Evolutionary conservation across 257 asterid genomes (phyloP).

Genomic region (Galeopsis tetrahit): DNA sequence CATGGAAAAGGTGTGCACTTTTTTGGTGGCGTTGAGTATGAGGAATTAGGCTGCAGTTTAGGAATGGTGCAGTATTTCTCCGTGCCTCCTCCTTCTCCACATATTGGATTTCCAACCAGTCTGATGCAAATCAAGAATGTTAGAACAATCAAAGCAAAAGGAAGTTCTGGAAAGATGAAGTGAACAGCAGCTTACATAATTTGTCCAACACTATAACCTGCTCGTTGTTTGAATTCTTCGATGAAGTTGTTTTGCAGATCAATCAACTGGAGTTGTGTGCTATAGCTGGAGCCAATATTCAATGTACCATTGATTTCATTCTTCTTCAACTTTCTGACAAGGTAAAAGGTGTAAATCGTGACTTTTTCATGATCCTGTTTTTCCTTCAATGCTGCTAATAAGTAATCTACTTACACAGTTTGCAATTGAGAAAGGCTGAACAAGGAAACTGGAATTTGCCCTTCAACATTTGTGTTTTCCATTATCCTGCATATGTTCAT

Average conservation of each 20-base stretch:
- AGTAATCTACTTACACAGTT: constrained; percentile 59
- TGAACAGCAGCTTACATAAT: constrained; percentile 50
- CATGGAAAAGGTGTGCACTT: constrained; percentile 60
- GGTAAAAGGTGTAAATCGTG: neutral
- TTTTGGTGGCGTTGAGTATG: constrained; percentile 54
- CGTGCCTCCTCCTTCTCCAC: constrained; percentile 43
- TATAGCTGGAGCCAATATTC: constrained; percentile 43
- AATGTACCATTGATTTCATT: constrained; percentile 62
- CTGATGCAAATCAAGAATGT: constrained; percentile 39
- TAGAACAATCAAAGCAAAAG: neutral
- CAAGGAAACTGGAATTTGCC: constrained; percentile 57
- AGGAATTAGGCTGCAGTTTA: constrained; percentile 33
- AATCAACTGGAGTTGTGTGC: constrained; percentile 51
- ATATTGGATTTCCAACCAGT: constrained; percentile 63
- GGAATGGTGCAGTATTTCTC: constrained; percentile 51
- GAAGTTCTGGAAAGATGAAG: neutral
- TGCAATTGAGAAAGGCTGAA: constrained; percentile 72
- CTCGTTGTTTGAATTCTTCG: constrained; percentile 48
- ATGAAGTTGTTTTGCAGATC: constrained; percentile 60
- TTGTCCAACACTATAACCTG: constrained; percentile 37
- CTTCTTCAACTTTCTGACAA: constrained; percentile 57
- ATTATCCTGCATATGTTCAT: constrained; percentile 54
- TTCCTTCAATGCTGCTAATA: neutral
- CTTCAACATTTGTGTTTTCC: constrained; percentile 62
- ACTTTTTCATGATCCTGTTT: neutral